Percentiles rank a stretch among this genome's conserved stretches.
Evolutionary conservation across 1,284 basidiomycete species (phyloP).

Genomic region (Trametes polyzona): DNA sequence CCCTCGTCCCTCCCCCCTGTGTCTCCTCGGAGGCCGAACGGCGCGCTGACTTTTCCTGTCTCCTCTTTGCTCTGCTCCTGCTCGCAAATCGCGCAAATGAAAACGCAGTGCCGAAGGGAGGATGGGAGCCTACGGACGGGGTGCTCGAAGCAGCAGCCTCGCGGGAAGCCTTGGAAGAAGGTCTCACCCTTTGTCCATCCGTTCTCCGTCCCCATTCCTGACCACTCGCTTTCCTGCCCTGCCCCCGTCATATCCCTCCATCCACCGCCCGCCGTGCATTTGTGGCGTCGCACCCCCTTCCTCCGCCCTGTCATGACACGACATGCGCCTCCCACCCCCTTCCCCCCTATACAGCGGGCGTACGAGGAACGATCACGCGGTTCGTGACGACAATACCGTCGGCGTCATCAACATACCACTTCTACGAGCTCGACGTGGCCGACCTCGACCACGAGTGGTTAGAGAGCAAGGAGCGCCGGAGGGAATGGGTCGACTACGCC

Average conservation of each 20-base stretch:
- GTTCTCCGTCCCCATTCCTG: constrained; percentile 63
- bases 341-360: constrained; percentile 60
- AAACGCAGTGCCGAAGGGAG: constrained; percentile 80
- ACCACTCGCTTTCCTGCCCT: constrained; percentile 41
- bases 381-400: constrained; percentile 79
- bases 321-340: background rate
- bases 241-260: constrained; percentile 33
- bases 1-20: constrained; percentile 16
- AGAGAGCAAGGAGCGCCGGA: constrained; percentile 71
- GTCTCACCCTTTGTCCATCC: constrained; percentile 82
- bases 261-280: constrained; percentile 4
- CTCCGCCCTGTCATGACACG: constrained; percentile 5
- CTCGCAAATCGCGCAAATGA: background rate
- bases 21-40: background rate
- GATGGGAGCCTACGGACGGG: constrained; percentile 80
- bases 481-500: constrained; percentile 85
- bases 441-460: constrained; percentile 77
- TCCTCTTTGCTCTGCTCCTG: background rate
- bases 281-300: constrained; percentile 11
- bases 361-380: constrained; percentile 77
- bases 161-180: constrained; percentile 90
- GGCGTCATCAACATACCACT: constrained; percentile 79
- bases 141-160: constrained; percentile 81
- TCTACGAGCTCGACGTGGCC: constrained; percentile 82
- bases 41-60: constrained; percentile 8